phyloP scores from a whole-genome alignment of 2,329 filamentous ascomycete genomes.

The Monosporascus sp. region DNA sequence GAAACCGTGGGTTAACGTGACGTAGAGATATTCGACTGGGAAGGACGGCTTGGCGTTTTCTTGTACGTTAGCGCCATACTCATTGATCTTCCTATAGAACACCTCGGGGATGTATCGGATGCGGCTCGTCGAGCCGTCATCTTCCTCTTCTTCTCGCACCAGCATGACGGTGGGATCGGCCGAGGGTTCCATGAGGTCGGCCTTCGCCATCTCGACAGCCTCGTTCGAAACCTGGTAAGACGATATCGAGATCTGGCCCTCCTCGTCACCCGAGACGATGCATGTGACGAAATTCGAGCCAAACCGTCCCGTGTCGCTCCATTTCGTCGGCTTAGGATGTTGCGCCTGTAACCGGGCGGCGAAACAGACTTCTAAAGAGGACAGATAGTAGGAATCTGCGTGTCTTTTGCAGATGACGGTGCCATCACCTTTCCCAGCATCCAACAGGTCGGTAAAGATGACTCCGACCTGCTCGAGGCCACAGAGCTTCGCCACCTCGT shows the following conservation, averaged over 20 bases:
- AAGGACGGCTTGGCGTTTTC: constrained; percentile 96
- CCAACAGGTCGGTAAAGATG: constrained; percentile 88
- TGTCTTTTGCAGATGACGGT: constrained; percentile 92
- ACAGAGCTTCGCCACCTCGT: constrained; percentile 74
- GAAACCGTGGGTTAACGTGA: constrained; percentile 95
- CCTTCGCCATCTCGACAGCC: constrained; percentile 92
- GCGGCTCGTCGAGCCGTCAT: constrained; percentile 61
- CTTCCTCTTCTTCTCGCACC: constrained; percentile 86
- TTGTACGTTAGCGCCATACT: constrained; percentile 93
- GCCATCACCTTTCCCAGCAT: constrained; percentile 75
- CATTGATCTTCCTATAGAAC: constrained; percentile 92
- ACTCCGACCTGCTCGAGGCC: constrained; percentile 86
- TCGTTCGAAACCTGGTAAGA: constrained; percentile 94
- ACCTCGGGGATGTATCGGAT: constrained; percentile 94
- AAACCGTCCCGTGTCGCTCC: constrained; percentile 91
- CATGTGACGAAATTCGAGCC: constrained; percentile 98
- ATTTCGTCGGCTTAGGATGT: constrained; percentile 86
- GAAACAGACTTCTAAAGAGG: constrained; percentile 87
- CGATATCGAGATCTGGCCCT: constrained; percentile 81
- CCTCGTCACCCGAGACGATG: constrained; percentile 86
- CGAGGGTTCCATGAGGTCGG: constrained; percentile 91
- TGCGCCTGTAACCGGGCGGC: constrained; percentile 82
- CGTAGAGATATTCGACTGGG: constrained; percentile 91
- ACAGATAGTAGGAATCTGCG: constrained; percentile 89
- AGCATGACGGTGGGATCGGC: constrained; percentile 92